Base-by-base conservation (phyloP, 345 rosid genomes). In the Acer yangbiense region DNA sequence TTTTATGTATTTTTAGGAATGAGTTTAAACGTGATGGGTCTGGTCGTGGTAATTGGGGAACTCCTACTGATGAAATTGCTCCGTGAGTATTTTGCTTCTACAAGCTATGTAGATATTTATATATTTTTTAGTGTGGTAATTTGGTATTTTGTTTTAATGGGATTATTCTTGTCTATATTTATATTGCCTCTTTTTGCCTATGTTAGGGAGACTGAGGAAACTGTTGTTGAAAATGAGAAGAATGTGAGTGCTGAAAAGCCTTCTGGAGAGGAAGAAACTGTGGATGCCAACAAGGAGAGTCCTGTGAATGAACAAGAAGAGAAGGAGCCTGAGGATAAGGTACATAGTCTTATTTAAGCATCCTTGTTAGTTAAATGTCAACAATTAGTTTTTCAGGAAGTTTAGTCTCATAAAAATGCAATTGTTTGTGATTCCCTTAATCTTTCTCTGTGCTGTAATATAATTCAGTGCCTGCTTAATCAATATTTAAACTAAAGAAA, bases 31-130 rank as follows among this genome's bases (percentile, higher is more conserved):
- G 99, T 3, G 92, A 93, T 1, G 99, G 99, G 39, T 57, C 95
- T 86, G 99, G 99, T 74, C 91, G 93, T 43, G 95, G 97, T 44
- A 97, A 97, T 64, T 97, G 99, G 99, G 99, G 98, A 84, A 86
- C 90, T 75, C 86, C 91, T 6, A 71, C 87, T 77, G 98, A 92
- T 84, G 99, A 89, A 65, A 69, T 93, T 80, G 83, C 89, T 70
- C 88, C 69, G 99, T 97, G 72, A 88, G 95, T 75, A 39, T 60
- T 70, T 25, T 23, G 2, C 17, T 25, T 11, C 23, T 17, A 3
- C 17, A 35, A 69, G 60, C 21, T 58, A 63, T 52, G 10, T 13
- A 20, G 7, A 46, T 7, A 9, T 43, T 43, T 43, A 8, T 35
- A 35, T 54, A 6, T 21, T 14, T 67, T 18, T 23, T 27, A 0